Evolutionary conservation across 1,139 yeast genomes (phyloP).

Genomic region (Blastobotrys serpentis): DNA sequence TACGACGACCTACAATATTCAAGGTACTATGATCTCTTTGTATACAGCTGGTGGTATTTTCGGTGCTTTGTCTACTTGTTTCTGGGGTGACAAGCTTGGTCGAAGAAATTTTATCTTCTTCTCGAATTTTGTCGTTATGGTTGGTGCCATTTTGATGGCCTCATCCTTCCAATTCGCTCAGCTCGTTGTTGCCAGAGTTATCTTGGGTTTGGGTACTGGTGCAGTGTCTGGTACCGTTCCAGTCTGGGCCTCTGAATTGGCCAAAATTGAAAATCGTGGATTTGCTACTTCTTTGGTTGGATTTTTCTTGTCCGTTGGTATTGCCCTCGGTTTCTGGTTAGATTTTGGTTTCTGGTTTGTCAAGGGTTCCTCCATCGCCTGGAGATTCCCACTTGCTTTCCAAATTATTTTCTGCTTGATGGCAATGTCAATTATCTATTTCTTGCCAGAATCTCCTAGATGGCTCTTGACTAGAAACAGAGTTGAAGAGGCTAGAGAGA

Average conservation of each 20-base stretch:
- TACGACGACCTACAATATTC: constrained; percentile 25
- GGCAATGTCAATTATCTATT: constrained; percentile 22
- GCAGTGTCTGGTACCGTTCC: constrained; percentile 80
- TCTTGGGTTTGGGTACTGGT: constrained; percentile 77
- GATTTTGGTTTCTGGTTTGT: constrained; percentile 49
- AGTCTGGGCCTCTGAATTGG: constrained; percentile 78
- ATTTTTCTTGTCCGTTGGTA: constrained; percentile 67
- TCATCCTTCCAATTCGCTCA: constrained; percentile 61
- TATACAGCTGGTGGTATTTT: constrained; percentile 71
- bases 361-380: constrained; percentile 46
- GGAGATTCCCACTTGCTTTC: constrained; percentile 49
- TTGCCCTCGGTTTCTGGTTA: constrained; percentile 71
- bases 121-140: constrained; percentile 57
- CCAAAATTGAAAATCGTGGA: constrained; percentile 70
- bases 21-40: constrained; percentile 43
- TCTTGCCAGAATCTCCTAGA: constrained; percentile 50
- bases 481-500: constrained; percentile 48
- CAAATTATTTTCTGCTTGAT: constrained; percentile 24
- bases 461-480: constrained; percentile 46
- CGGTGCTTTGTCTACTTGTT: constrained; percentile 64
- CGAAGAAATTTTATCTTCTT: constrained; percentile 61
- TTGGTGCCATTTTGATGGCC: constrained; percentile 64
- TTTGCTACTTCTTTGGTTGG: constrained; percentile 67
- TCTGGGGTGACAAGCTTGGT: constrained; percentile 62
- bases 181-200: constrained; percentile 69